phyloP scores from a whole-genome alignment of 768 basidiomycete genomes.

The Phallus indusiatus region DNA sequence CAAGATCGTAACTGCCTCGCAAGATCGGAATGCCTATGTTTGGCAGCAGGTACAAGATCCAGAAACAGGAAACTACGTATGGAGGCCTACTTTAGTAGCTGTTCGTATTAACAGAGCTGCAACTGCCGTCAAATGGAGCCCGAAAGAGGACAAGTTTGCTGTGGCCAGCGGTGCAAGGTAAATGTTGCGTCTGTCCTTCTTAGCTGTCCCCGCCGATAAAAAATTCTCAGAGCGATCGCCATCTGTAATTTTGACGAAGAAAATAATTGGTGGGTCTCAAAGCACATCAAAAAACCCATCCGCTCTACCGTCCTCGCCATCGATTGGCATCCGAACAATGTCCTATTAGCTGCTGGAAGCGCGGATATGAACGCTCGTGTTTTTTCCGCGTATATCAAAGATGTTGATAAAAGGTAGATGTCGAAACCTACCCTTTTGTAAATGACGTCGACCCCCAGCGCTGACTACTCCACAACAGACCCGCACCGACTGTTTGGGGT shows the following conservation, averaged over 20 bases:
- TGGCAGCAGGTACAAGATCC: constrained; percentile 81
- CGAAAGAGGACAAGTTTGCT: constrained; percentile 96
- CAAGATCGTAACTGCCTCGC: constrained; percentile 97
- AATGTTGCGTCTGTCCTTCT: constrained; percentile 9
- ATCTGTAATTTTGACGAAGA: constrained; percentile 96
- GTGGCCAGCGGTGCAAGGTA: constrained; percentile 94
- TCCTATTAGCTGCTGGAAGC: constrained; percentile 91
- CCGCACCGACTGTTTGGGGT: constrained; percentile 89
- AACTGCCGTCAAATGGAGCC: constrained; percentile 93
- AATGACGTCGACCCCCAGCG: too few species aligned
- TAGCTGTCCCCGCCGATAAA: not conserved
- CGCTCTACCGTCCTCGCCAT: constrained; percentile 87
- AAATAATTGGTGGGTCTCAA: constrained; percentile 99
- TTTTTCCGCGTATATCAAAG: constrained; percentile 97
- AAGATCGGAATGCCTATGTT: constrained; percentile 97
- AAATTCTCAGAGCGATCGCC: constrained; percentile 67
- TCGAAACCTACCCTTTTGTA: constrained; percentile 2
- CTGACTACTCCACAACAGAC: constrained; percentile 36
- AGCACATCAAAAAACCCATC: constrained; percentile 95
- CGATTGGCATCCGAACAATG: constrained; percentile 99
- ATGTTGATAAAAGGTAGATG: constrained; percentile 78
- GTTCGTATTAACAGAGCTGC: constrained; percentile 94
- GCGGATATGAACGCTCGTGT: constrained; percentile 98
- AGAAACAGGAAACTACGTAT: constrained; percentile 57
- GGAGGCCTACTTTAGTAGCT: constrained; percentile 97